phyloP scores from a whole-genome alignment of 2,329 filamentous ascomycete species.

The Rhexocercosporidium sp. region DNA sequence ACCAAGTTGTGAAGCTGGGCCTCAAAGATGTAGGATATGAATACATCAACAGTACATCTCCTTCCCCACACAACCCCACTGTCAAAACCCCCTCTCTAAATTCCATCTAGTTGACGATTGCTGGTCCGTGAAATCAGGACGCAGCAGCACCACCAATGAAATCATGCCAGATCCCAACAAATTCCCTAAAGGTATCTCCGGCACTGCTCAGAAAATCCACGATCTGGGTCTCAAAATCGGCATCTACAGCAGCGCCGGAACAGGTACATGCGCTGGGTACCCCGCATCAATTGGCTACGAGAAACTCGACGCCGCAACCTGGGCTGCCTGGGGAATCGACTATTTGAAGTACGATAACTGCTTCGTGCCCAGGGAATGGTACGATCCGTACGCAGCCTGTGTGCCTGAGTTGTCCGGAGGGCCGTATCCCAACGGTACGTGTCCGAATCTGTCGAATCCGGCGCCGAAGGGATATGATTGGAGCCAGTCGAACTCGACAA shows the following conservation, averaged over 20 bases:
- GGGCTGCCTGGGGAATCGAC: conserved; percentile 63
- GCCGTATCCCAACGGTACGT: conserved; percentile 46
- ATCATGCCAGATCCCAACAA: conserved; percentile 53
- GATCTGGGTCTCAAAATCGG: conserved; percentile 63
- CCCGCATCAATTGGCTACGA: conserved; percentile 62
- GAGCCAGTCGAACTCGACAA: conserved; percentile 49
- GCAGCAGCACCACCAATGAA: conserved; percentile 49
- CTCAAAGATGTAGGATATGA: conserved; percentile 57
- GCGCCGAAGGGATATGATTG: conserved; percentile 57
- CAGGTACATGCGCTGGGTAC: conserved; percentile 32
- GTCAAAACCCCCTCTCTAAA: conserved; percentile 7
- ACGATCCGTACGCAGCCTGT: conserved; percentile 46
- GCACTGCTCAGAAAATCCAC: conserved; percentile 59
- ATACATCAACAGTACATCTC: conserved; percentile 54
- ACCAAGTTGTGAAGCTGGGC: conserved; percentile 53
- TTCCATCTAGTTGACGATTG: conserved; percentile 58
- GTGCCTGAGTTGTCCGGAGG: conserved; percentile 44
- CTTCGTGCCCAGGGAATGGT: conserved; percentile 47
- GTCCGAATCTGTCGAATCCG: conserved; percentile 42
- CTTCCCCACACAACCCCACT: neutral
- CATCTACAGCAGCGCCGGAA: conserved; percentile 64
- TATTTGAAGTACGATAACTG: conserved; percentile 67
- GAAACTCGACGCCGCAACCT: conserved; percentile 60
- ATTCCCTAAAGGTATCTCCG: conserved; percentile 64
- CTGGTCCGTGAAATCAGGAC: conserved; percentile 54